phyloP scores from a whole-genome alignment of 2,329 filamentous ascomycete species.

The Tolypocladium ovalisporum region DNA sequence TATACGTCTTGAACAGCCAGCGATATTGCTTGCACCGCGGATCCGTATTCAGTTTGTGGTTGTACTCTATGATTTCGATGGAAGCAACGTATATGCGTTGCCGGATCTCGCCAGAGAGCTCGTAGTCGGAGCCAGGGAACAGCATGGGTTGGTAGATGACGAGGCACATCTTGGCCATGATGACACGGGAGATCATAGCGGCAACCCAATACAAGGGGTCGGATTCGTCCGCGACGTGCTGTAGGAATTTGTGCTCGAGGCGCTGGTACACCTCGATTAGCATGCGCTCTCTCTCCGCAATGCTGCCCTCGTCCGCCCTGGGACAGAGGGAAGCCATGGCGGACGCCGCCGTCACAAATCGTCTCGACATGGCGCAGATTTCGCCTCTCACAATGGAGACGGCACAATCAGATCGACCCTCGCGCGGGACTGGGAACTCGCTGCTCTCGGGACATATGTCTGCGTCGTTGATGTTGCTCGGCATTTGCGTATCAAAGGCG shows the following conservation, averaged over 20 bases:
- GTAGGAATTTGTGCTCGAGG: constrained; percentile 44
- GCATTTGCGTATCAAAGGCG: constrained; percentile 36
- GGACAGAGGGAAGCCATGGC: constrained; percentile 20
- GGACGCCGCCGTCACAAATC: constrained; percentile 21
- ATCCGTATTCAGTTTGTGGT: constrained; percentile 53
- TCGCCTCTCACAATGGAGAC: constrained; percentile 38
- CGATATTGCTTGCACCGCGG: constrained; percentile 31
- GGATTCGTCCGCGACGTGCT: constrained; percentile 35
- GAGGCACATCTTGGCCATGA: constrained; percentile 70
- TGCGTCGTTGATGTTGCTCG: constrained; percentile 38
- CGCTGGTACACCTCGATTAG: constrained; percentile 40
- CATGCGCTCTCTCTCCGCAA: constrained; percentile 28
- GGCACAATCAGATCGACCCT: constrained; percentile 42
- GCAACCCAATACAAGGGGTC: constrained; percentile 56
- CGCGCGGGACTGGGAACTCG: constrained; percentile 33
- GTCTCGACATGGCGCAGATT: constrained; percentile 30
- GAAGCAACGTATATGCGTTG: constrained; percentile 62
- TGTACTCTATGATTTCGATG: constrained; percentile 63
- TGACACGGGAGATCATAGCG: constrained; percentile 56
- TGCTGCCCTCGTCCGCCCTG: constrained; percentile 15
- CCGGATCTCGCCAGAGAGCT: constrained; percentile 49
- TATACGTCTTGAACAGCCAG: constrained; percentile 40
- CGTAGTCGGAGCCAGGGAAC: constrained; percentile 43
- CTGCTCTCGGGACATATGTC: constrained; percentile 35
- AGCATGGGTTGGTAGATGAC: constrained; percentile 67